Evolutionary conservation across 768 basidiomycete species (phyloP).

Genomic region (Favolaschia claudopus): DNA sequence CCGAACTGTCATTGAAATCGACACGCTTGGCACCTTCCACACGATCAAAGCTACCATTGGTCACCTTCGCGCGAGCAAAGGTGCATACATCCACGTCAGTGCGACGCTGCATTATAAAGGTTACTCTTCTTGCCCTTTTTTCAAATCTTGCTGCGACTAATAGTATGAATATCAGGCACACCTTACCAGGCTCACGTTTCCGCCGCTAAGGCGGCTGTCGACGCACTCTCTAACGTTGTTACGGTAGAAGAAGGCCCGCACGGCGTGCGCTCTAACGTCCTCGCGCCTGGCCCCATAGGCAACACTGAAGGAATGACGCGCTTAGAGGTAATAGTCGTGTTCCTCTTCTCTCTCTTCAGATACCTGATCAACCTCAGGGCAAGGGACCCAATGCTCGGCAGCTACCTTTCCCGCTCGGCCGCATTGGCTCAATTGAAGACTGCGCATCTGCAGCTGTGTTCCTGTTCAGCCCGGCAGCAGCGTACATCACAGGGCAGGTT

Average conservation of each 20-base stretch:
- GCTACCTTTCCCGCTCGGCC: slow-evolving; percentile 52
- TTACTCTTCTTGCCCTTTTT: slow-evolving; percentile 36
- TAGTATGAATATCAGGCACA: slow-evolving; percentile 52
- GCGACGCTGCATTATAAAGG: slow-evolving; percentile 89
- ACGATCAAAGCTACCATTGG: slow-evolving; percentile 92
- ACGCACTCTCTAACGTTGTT: slow-evolving; percentile 85
- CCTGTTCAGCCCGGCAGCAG: slow-evolving; percentile 82
- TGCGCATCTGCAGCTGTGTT: slow-evolving; percentile 78
- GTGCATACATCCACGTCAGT: slow-evolving; percentile 89
- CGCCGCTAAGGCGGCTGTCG: slow-evolving; percentile 93
- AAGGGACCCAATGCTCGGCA: slow-evolving; percentile 24
- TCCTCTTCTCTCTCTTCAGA: neutral
- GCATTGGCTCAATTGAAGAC: slow-evolving; percentile 66
- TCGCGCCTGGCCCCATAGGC: slow-evolving; percentile 83
- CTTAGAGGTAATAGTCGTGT: slow-evolving; percentile 41
- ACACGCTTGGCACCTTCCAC: slow-evolving; percentile 92
- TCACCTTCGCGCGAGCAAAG: slow-evolving; percentile 73
- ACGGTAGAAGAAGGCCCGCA: slow-evolving; percentile 95
- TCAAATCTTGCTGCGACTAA: slow-evolving; percentile 4
- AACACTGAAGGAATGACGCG: slow-evolving; percentile 80
- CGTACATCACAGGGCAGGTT: slow-evolving; percentile 80
- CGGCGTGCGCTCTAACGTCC: slow-evolving; percentile 91
- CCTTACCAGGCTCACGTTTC: slow-evolving; percentile 94
- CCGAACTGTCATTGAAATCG: slow-evolving; percentile 92
- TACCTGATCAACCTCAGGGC: neutral